phyloP scores from a whole-genome alignment of 768 basidiomycete genomes.

The Kwoniella shandongensis region DNA sequence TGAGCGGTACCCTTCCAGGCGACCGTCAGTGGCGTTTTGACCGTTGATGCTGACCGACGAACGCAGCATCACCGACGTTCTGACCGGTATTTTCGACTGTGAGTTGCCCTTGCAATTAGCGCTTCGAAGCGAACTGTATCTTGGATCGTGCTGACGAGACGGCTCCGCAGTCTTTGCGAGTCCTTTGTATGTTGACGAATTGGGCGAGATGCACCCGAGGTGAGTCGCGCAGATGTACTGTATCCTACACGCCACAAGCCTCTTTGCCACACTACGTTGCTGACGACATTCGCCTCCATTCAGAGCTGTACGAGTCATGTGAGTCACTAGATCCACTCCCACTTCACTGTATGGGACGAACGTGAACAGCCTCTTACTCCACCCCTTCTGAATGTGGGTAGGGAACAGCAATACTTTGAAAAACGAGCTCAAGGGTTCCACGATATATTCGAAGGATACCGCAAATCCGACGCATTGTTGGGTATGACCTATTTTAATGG shows the following conservation, averaged over 20 bases:
- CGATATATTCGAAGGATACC: slow-evolving; percentile 31
- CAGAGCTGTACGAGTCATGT: slow-evolving; percentile 38
- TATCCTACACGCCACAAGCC: neutral
- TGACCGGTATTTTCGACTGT: slow-evolving; percentile 38
- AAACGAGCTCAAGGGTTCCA: slow-evolving; percentile 31
- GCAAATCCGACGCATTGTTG: slow-evolving; percentile 36
- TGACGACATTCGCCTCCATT: neutral
- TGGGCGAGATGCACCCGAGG: slow-evolving; percentile 41
- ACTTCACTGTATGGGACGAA: too few relatives aligned
- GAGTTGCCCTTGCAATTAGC: slow-evolving; percentile 1
- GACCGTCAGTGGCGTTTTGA: too few relatives aligned
- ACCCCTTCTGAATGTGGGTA: too few relatives aligned
- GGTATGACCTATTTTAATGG: slow-evolving; percentile 26
- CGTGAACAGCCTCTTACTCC: too few relatives aligned
- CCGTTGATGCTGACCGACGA: too few relatives aligned
- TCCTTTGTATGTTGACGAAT: slow-evolving; percentile 38
- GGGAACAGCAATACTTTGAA: slow-evolving; percentile 42
- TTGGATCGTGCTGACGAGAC: neutral
- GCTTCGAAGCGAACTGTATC: too few relatives aligned
- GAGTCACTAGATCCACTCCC: too few relatives aligned
- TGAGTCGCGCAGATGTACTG: slow-evolving; percentile 6
- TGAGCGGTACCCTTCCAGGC: slow-evolving; percentile 18
- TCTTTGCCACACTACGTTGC: too few relatives aligned
- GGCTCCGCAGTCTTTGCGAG: slow-evolving; percentile 30
- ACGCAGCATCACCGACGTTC: slow-evolving; percentile 35